A percentile compares a stretch with the other conserved stretches of the same genome.
These are phyloP conservation scores for Corymbia calophylla DNA, from an alignment of 441 rosid genomes.

Conservation along the genomic window DNA sequence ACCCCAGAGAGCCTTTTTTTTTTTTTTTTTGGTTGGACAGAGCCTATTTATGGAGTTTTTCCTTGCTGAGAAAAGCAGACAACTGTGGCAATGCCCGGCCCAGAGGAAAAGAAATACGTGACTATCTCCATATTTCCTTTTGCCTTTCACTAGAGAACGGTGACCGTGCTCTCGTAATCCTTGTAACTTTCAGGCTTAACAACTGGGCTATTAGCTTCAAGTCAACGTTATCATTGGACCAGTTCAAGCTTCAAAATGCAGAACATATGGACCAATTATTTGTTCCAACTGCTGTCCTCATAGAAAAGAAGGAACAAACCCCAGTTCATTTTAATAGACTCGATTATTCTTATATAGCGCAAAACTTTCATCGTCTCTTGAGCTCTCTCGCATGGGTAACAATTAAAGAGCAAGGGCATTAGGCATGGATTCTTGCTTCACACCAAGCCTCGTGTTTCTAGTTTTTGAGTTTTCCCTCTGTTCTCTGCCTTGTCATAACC, in stretches of 20 bases:
- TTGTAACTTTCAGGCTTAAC: neutral
- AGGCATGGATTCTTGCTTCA: neutral
- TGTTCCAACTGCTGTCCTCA: neutral
- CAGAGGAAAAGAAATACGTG: neutral
- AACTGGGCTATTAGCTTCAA: neutral
- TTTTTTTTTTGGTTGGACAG: too few species aligned
- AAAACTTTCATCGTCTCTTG: too few species aligned
- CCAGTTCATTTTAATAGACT: neutral
- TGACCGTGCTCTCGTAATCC: neutral
- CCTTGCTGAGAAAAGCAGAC: neutral
- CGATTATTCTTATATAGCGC: too few species aligned
- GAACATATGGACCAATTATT: neutral
- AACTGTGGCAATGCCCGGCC: neutral
- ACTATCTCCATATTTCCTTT: neutral
- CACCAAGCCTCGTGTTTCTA: neutral
- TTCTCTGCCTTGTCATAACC: neutral
- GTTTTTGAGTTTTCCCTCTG: neutral
- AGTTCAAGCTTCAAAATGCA: neutral
- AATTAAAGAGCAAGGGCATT: neutral
- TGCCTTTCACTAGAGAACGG: neutral
- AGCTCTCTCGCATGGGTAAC: neutral
- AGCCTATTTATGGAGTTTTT: neutral
- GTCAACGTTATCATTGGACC: neutral
- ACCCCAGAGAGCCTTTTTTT: neutral
- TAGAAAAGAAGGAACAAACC: neutral